Conservation (phyloP, 768 basidiomycete species). For the Brasilioporus rufonigricans region DNA sequence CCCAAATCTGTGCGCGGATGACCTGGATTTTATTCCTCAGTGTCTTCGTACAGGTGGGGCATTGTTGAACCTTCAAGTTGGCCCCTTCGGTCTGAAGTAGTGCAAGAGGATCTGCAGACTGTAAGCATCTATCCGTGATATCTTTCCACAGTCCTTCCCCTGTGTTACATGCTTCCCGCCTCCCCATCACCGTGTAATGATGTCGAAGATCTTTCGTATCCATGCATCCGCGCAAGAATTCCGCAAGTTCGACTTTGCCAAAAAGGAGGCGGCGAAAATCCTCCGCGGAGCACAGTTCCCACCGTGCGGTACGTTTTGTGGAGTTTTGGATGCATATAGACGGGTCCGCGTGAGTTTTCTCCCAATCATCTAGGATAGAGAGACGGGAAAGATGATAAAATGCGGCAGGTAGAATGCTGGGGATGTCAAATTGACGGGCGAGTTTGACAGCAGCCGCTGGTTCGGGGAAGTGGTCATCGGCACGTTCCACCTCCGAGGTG, state of each 20-base stretch:
- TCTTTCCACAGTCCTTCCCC: background rate
- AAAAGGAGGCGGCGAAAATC: slow-evolving; percentile 19
- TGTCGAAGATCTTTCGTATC: background rate
- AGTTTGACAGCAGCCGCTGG: slow-evolving; percentile 38
- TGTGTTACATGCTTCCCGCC: background rate
- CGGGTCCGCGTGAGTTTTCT: slow-evolving; percentile 1
- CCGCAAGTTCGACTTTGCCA: slow-evolving; percentile 6
- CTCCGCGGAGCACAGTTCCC: slow-evolving; percentile 18
- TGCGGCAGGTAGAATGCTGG: slow-evolving; percentile 44
- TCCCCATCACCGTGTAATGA: too few relatives aligned
- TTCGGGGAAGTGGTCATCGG: slow-evolving; percentile 16
- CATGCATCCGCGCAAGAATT: background rate
- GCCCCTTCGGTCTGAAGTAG: background rate
- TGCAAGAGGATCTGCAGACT: slow-evolving; percentile 7
- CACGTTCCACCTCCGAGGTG: too few relatives aligned
- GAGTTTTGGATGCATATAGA: background rate
- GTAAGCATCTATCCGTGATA: background rate
- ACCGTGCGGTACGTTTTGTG: slow-evolving; percentile 21
- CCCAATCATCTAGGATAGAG: slow-evolving; percentile 18
- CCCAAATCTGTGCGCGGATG: slow-evolving; percentile 2
- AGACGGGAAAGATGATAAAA: slow-evolving; percentile 46
- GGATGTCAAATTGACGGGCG: slow-evolving; percentile 40
- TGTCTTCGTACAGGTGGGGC: background rate
- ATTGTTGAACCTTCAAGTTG: accelerated
- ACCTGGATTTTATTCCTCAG: background rate